Percentiles rank a stretch among this genome's conserved stretches.
phyloP scores from a whole-genome alignment of 169 alveolate species.

The Sarcocystis neurona region DNA sequence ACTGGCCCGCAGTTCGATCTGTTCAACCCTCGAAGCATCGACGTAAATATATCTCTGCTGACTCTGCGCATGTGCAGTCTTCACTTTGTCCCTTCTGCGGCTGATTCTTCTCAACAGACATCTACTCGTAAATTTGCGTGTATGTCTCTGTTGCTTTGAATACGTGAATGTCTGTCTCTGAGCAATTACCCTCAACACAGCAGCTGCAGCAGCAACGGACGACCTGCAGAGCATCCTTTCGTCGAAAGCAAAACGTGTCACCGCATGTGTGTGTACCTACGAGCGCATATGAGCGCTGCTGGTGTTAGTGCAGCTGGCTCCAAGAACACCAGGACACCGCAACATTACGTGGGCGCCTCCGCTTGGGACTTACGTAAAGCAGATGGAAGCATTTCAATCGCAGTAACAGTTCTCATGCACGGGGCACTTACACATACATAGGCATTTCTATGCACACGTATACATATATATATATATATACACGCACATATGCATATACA shows the following conservation, averaged over 20 bases:
- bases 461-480: neutral
- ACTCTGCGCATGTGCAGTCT: neutral
- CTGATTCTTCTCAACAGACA: neutral
- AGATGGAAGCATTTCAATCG: too few species aligned
- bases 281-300: too few species aligned
- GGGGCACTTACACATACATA: neutral
- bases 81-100: neutral
- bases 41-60: neutral
- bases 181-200: neutral
- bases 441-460: neutral
- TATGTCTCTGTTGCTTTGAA: neutral
- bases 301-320: too few species aligned
- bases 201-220: neutral
- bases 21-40: slow-evolving; percentile 20
- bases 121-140: neutral
- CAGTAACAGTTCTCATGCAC: too few species aligned
- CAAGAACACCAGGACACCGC: too few species aligned
- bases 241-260: too few species aligned
- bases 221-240: neutral
- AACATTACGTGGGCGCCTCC: too few species aligned
- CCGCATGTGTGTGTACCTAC: too few species aligned
- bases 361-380: too few species aligned
- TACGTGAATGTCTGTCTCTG: neutral
- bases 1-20: slow-evolving; percentile 55
- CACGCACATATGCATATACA: neutral